These are phyloP conservation scores for Nicotiana obtusifolia DNA, from an alignment of 257 asterid genomes.

Conservation along the genomic window DNA sequence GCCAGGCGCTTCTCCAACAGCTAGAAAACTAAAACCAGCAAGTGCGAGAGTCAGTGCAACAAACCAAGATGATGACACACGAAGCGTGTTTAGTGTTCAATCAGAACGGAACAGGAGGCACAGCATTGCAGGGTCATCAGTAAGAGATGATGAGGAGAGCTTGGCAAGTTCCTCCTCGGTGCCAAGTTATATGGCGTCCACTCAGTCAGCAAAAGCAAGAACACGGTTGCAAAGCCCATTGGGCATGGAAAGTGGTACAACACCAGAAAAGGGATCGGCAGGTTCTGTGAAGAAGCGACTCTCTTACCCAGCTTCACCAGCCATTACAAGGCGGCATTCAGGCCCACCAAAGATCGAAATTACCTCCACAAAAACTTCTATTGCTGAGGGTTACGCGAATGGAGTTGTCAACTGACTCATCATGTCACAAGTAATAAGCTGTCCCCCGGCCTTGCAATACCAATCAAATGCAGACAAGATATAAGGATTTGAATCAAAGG, in stretches of 20 bases:
- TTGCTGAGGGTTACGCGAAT: slow-evolving; percentile 19
- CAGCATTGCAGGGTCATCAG: slow-evolving; percentile 68
- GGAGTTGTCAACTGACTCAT: slow-evolving; percentile 18
- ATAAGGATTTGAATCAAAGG: neutral
- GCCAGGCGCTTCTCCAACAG: slow-evolving; percentile 20
- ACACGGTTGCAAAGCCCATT: slow-evolving; percentile 61
- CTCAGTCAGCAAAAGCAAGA: slow-evolving; percentile 83
- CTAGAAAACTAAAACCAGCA: slow-evolving; percentile 47
- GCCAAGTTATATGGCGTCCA: slow-evolving; percentile 87
- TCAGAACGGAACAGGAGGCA: slow-evolving; percentile 72
- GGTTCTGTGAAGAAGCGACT: slow-evolving; percentile 70
- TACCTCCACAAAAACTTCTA: slow-evolving; percentile 16
- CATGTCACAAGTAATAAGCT: neutral
- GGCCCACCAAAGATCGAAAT: slow-evolving; percentile 55
- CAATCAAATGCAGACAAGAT: neutral
- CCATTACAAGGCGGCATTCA: slow-evolving; percentile 58
- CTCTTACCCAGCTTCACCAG: slow-evolving; percentile 80
- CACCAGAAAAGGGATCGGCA: slow-evolving; percentile 46
- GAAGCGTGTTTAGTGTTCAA: slow-evolving; percentile 53
- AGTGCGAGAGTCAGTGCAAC: slow-evolving; percentile 51
- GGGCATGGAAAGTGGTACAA: slow-evolving; percentile 45
- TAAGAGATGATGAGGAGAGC: slow-evolving; percentile 91
- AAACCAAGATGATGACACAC: slow-evolving; percentile 75
- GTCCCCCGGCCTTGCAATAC: neutral
- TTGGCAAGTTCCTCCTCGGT: slow-evolving; percentile 59